A percentile compares a stretch with the other conserved stretches of the same genome.
These are phyloP conservation scores for Helichrysum umbraculigerum DNA, from an alignment of 129 eudicot species.

Conservation along the genomic window DNA sequence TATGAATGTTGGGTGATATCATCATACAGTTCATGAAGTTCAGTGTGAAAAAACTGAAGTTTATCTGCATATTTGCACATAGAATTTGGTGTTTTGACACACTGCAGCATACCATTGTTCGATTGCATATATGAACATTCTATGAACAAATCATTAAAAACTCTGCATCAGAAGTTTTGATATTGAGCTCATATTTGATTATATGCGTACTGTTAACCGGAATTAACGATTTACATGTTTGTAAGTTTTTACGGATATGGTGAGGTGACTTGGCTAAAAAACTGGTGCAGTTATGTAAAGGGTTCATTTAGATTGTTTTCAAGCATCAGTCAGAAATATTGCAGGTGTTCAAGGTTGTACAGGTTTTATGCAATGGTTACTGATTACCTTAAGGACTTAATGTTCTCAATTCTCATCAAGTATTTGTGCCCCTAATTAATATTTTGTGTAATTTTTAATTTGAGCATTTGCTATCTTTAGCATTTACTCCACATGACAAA, in stretches of 20 bases:
- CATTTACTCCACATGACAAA: no score
- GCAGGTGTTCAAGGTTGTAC: neutral
- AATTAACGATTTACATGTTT: neutral
- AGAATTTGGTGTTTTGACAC: neutral
- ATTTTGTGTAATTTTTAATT: no score
- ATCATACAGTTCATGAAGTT: neutral
- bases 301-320: neutral
- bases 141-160: neutral
- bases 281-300: neutral
- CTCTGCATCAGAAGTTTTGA: neutral
- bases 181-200: neutral
- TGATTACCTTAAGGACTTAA: neutral
- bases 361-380: neutral
- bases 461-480: no score
- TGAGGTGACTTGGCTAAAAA: neutral
- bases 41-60: neutral
- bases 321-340: neutral
- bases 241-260: neutral
- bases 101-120: neutral
- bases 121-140: neutral
- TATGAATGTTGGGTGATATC: neutral
- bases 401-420: conserved; percentile 15
- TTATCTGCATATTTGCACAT: neutral
- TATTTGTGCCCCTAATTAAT: neutral
- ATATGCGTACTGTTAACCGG: neutral